A percentile compares a stretch with the other conserved stretches of the same genome.
These are phyloP conservation scores for Pyrus communis DNA, from an alignment of 306 rosid genomes.

Conservation along the genomic window DNA sequence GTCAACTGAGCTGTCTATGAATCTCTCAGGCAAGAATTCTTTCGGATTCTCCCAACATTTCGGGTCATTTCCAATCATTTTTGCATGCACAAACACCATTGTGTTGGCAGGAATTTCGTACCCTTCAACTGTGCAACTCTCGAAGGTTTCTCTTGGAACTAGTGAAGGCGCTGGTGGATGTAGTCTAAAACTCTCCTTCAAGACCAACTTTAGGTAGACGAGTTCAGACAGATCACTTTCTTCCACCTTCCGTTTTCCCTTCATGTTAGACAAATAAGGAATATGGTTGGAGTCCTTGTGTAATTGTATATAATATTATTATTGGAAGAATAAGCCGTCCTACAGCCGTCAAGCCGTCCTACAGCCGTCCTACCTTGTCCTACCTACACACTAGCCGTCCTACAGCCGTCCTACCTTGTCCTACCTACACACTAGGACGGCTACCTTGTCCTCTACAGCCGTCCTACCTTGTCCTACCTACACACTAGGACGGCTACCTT, in stretches of 20 bases:
- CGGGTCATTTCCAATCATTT: constrained; percentile 10
- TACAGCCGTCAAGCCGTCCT: too few species aligned
- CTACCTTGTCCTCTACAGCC: too few species aligned
- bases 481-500: too few species aligned
- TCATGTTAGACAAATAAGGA: too few species aligned
- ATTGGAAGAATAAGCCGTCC: too few species aligned
- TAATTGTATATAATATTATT: too few species aligned
- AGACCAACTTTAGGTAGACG: constrained; percentile 5
- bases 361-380: too few species aligned
- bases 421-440: too few species aligned
- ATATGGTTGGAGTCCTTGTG: too few species aligned
- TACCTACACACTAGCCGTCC: too few species aligned
- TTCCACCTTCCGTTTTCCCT: constrained; percentile 8
- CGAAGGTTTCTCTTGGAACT: constrained; percentile 5
- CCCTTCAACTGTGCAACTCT: constrained; percentile 5
- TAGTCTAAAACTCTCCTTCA: constrained; percentile 12
- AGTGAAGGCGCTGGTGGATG: constrained; percentile 12
- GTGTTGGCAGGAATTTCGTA: constrained; percentile 13
- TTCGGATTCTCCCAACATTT: constrained; percentile 11
- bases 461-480: too few species aligned
- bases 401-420: too few species aligned
- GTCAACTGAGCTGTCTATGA: constrained; percentile 5
- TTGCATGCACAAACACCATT: constrained; percentile 10
- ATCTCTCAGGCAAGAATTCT: constrained; percentile 16
- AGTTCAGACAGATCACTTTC: constrained; percentile 9